phyloP scores from a whole-genome alignment of 2,329 filamentous ascomycete genomes.

The Leptographium radiaticola region DNA sequence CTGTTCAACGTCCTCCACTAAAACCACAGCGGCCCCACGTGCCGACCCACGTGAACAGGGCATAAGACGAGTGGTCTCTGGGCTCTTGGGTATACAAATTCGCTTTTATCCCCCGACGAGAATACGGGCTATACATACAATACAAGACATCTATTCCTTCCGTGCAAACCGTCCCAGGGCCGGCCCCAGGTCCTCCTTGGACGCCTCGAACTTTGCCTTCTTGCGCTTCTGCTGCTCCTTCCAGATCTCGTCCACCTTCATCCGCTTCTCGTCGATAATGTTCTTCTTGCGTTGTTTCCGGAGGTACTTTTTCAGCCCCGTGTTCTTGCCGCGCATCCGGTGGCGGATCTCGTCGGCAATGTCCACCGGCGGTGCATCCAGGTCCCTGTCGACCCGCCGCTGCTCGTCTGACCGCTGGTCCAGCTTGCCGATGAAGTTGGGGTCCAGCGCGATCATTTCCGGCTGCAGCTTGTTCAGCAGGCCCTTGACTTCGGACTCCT shows the following conservation, averaged over 20 bases:
- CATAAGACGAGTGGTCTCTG: background rate
- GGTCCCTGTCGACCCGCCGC: constrained; percentile 61
- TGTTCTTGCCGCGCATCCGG: constrained; percentile 67
- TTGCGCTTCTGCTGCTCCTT: constrained; percentile 57
- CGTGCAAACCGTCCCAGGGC: constrained; percentile 75
- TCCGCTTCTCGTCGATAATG: constrained; percentile 87
- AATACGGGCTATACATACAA: background rate
- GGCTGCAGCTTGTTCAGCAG: constrained; percentile 90
- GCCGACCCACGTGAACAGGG: background rate
- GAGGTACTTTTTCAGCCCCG: constrained; percentile 73
- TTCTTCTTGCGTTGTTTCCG: constrained; percentile 88
- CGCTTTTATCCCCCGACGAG: background rate
- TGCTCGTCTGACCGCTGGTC: constrained; percentile 72
- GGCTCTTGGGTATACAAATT: background rate
- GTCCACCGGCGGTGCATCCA: constrained; percentile 54
- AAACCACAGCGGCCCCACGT: background rate
- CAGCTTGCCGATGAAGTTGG: constrained; percentile 79
- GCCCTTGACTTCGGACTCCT: constrained; percentile 79
- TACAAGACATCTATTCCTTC: constrained; percentile 35
- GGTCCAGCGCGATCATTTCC: constrained; percentile 93
- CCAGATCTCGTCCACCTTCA: constrained; percentile 74
- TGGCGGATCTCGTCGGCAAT: constrained; percentile 55
- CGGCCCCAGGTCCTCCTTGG: constrained; percentile 65
- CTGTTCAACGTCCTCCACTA: background rate
- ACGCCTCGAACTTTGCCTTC: constrained; percentile 47